These are phyloP conservation scores for Lactifluus echinatus DNA, from an alignment of 768 basidiomycete genomes.

Conservation along the genomic window DNA sequence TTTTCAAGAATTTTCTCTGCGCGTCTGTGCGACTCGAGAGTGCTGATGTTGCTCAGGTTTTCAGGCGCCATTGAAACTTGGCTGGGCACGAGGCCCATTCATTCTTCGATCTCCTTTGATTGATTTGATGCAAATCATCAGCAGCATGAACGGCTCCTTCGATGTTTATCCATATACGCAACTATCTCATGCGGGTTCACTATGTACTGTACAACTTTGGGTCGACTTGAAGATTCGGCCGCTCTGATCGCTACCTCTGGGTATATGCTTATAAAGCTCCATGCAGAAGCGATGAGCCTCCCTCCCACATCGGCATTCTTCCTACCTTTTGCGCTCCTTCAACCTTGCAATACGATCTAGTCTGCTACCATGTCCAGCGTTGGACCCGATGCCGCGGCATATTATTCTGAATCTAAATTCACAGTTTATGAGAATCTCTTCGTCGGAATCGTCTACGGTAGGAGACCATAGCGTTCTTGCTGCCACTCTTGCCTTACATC, in stretches of 20 bases:
- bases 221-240: not conserved
- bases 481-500: not conserved
- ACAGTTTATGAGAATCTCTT: conserved; percentile 8
- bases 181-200: not conserved
- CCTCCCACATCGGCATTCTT: not conserved
- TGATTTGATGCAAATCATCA: no score
- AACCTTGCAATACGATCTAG: not conserved
- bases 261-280: not conserved
- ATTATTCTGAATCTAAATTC: not conserved
- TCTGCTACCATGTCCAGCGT: not conserved
- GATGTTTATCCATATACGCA: not conserved
- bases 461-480: not conserved
- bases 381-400: not conserved
- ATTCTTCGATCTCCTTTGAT: no score
- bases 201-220: not conserved
- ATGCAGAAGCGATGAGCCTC: not conserved
- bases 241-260: not conserved
- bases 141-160: no score
- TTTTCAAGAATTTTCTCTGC: no score
- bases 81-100: no score
- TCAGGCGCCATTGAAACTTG: no score
- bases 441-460: conserved; percentile 10
- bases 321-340: not conserved
- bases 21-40: no score
- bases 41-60: no score